Conservation (phyloP, 768 basidiomycete genomes). For the Lactarius psammicola region DNA sequence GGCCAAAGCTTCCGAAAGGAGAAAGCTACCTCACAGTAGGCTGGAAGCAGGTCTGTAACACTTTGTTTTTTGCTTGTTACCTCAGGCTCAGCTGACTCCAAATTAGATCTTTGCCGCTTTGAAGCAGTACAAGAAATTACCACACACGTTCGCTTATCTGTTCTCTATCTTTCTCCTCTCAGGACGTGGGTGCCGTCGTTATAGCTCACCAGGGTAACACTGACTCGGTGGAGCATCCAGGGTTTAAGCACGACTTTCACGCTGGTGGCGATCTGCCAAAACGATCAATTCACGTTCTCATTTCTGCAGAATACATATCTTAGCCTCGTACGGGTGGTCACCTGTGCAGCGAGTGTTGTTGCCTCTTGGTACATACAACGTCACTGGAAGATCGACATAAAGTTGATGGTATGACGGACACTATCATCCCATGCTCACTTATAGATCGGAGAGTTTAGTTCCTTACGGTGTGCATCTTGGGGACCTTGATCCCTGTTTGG, state of each 20-base stretch:
- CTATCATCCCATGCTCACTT: neutral
- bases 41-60: constrained; percentile 68
- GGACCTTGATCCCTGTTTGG: constrained; percentile 79
- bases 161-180: constrained; percentile 76
- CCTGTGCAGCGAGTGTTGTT: constrained; percentile 65
- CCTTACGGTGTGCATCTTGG: constrained; percentile 70
- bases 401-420: constrained; percentile 55
- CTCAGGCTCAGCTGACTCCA: neutral
- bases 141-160: constrained; percentile 80
- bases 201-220: neutral
- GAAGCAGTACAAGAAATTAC: constrained; percentile 74
- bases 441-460: constrained; percentile 45
- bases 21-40: constrained; percentile 78
- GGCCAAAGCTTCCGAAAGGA: constrained; percentile 73
- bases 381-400: constrained; percentile 75
- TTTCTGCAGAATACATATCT: constrained; percentile 81
- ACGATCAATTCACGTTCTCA: constrained; percentile 76
- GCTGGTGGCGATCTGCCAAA: constrained; percentile 73
- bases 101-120: constrained; percentile 70
- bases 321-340: constrained; percentile 71
- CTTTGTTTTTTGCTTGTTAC: no score
- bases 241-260: constrained; percentile 80
- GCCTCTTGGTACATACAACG: constrained; percentile 84
- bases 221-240: constrained; percentile 37
- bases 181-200: constrained; percentile 49